Percentiles rank a stretch among this genome's conserved stretches.
phyloP scores from a whole-genome alignment of 768 basidiomycete genomes.

The Boletales sp. region DNA sequence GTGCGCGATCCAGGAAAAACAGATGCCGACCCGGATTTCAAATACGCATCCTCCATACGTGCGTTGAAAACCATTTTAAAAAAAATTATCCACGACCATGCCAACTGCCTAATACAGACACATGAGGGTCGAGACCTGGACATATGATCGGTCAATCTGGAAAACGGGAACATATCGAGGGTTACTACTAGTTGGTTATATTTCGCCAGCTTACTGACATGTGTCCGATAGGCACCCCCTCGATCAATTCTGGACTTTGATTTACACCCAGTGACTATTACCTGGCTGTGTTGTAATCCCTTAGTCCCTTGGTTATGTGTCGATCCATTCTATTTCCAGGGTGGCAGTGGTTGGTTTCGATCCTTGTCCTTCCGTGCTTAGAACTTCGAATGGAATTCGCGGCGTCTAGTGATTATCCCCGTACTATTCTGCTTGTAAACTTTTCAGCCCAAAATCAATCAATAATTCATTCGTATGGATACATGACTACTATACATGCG shows the following conservation, averaged over 20 bases:
- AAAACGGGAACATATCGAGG: slow-evolving; percentile 3
- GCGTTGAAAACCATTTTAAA: too few species aligned
- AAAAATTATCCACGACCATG: not conserved
- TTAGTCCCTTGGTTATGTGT: not conserved
- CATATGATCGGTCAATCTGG: slow-evolving; percentile 10
- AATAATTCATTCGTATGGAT: slow-evolving; percentile 1
- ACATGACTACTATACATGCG: slow-evolving; percentile 4
- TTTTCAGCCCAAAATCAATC: not conserved
- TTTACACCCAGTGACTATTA: not conserved
- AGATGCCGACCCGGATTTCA: slow-evolving; percentile 9
- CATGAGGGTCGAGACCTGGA: slow-evolving; percentile 3
- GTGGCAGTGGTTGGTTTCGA: not conserved
- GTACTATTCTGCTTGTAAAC: too few species aligned
- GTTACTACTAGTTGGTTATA: slow-evolving; percentile 4
- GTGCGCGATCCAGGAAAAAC: too few species aligned
- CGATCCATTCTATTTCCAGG: not conserved
- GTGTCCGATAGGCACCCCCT: slow-evolving; percentile 1
- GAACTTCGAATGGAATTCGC: not conserved
- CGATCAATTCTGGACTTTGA: slow-evolving; percentile 3
- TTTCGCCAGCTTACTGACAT: not conserved
- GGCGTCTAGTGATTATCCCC: not conserved
- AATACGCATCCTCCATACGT: slow-evolving; percentile 1
- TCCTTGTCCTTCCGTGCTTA: not conserved
- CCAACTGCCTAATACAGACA: not conserved
- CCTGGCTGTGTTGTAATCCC: too few species aligned